These are phyloP conservation scores for Catharanthus roseus DNA, from an alignment of 257 asterid genomes.

Conservation along the genomic window DNA sequence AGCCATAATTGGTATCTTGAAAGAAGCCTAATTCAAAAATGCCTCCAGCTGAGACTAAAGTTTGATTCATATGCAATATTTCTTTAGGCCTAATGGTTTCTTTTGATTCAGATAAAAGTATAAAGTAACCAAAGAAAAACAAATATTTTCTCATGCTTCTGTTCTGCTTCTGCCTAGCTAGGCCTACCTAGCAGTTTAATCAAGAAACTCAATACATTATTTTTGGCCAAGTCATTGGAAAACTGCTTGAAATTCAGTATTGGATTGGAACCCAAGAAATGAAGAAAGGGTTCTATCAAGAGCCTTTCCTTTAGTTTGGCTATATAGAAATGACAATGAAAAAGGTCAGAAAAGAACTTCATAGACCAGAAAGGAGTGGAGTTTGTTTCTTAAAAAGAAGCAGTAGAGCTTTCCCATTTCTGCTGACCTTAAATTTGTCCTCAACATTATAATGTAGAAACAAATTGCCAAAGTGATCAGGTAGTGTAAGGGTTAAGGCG, in stretches of 20 bases:
- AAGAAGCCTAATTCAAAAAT: conserved; percentile 6
- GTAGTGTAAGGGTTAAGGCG: too few relatives aligned
- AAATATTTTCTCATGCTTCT: not conserved
- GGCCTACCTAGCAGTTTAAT: not conserved
- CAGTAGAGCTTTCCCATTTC: not conserved
- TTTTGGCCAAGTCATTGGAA: too few relatives aligned
- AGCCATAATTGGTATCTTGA: not conserved
- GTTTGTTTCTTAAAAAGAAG: too few relatives aligned
- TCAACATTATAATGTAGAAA: too few relatives aligned
- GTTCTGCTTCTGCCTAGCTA: too few relatives aligned
- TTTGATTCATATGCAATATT: not conserved
- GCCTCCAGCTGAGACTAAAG: not conserved
- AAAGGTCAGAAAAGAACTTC: not conserved
- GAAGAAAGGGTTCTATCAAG: not conserved
- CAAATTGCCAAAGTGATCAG: too few relatives aligned
- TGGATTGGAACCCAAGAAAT: conserved; percentile 2
- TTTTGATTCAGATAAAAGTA: not conserved
- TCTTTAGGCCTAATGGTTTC: conserved; percentile 1
- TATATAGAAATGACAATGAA: not conserved
- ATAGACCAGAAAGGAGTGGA: not conserved
- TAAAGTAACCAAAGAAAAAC: not conserved
- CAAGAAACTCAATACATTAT: not conserved
- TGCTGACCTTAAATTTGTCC: not conserved
- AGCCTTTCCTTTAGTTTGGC: not conserved
- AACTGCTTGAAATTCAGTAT: too few relatives aligned